Percentiles rank a stretch among this genome's conserved stretches.
These are phyloP conservation scores for Arabidopsis suecica DNA, from an alignment of 345 rosid genomes.

Conservation along the genomic window DNA sequence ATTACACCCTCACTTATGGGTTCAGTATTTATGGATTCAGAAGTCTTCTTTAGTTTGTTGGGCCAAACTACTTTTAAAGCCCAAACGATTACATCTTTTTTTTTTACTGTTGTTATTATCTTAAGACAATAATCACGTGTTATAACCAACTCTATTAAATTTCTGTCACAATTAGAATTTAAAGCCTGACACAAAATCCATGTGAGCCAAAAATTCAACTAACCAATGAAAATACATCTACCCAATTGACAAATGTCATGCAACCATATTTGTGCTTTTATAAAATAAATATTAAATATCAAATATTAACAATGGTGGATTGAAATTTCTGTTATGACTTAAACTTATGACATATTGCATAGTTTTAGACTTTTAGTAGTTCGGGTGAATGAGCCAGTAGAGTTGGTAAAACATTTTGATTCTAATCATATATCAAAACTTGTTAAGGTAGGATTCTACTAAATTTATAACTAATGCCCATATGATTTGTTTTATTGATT, in stretches of 20 bases:
- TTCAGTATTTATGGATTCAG: no score
- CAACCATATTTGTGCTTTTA: not conserved
- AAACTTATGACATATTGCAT: no score
- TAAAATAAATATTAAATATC: no score
- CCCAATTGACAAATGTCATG: not conserved
- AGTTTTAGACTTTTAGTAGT: not conserved
- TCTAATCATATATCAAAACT: not conserved
- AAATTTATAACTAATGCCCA: not conserved
- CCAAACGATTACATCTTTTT: no score
- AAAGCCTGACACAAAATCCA: slow-evolving; percentile 13
- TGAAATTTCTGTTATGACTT: no score
- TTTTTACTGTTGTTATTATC: no score
- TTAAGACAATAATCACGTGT: not conserved
- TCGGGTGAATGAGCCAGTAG: slow-evolving; percentile 2
- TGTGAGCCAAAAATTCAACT: slow-evolving; percentile 24
- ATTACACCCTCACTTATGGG: no score
- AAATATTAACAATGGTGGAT: no score
- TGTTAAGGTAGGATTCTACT: not conserved
- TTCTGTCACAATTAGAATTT: not conserved
- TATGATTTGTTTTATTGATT: no score
- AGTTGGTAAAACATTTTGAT: not conserved
- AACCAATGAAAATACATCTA: slow-evolving; percentile 8
- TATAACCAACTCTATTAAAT: not conserved
- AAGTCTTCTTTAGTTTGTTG: no score
- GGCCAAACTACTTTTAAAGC: no score